These are phyloP conservation scores for Podospora tetraspora DNA, from an alignment of 495 filamentous ascomycete species.

Conservation along the genomic window DNA sequence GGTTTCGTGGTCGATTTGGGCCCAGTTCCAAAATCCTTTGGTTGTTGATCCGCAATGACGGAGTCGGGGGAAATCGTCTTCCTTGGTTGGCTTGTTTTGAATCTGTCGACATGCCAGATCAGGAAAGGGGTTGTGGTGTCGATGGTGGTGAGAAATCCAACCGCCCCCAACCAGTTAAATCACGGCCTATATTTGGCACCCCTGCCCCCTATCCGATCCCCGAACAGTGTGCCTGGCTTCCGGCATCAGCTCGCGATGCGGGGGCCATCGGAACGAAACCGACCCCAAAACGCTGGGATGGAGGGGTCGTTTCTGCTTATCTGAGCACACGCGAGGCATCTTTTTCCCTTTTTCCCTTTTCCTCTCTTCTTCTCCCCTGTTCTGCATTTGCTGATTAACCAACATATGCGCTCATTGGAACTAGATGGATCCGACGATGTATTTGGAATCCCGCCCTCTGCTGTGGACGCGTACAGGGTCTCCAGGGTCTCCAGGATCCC, in stretches of 20 bases:
- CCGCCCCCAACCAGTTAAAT: background rate
- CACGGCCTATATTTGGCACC: background rate
- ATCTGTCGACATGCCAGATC: background rate
- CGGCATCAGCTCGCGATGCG: background rate
- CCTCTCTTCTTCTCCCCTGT: background rate
- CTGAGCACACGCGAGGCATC: slow-evolving; percentile 10
- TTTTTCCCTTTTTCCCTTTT: slow-evolving; percentile 1
- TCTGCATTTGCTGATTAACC: background rate
- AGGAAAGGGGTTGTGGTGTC: background rate
- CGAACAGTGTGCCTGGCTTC: background rate
- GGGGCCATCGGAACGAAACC: background rate
- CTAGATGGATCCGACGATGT: background rate
- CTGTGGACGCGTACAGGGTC: background rate
- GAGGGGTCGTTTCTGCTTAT: slow-evolving; percentile 6
- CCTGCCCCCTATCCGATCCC: background rate
- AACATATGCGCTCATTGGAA: background rate
- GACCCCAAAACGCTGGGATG: background rate
- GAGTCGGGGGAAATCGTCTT: background rate
- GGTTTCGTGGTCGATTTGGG: background rate
- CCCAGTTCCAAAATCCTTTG: background rate
- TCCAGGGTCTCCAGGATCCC: background rate
- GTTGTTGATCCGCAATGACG: background rate
- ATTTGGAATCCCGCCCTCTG: background rate
- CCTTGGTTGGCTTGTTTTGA: background rate
- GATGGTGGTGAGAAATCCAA: background rate